Evolutionary conservation across 2,329 filamentous ascomycete genomes (phyloP).

Genomic region (Botrytis medusae): DNA sequence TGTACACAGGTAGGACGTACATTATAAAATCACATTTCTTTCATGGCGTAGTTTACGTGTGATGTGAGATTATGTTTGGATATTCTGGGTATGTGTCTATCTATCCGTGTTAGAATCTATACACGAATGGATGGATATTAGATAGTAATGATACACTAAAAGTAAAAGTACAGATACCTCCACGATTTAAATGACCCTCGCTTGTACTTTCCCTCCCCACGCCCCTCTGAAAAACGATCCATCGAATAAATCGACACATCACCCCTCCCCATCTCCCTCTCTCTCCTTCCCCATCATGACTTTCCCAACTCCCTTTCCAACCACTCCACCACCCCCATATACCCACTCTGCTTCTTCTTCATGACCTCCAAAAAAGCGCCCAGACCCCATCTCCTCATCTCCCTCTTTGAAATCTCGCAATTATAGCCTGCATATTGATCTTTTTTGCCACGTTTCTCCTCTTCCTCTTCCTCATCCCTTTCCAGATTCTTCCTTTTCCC

Average conservation of each 20-base stretch:
- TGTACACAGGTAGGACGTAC: neutral
- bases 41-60: neutral
- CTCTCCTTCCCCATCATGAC: neutral
- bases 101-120: neutral
- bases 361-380: conserved; percentile 70
- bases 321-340: conserved; percentile 66
- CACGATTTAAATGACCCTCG: neutral
- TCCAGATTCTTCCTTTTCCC: conserved; percentile 22
- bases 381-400: conserved; percentile 54
- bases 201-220: too few relatives aligned
- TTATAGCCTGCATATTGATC: conserved; percentile 23
- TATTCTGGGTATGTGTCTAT: neutral
- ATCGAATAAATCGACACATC: neutral
- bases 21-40: neutral
- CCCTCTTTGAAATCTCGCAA: conserved; percentile 23
- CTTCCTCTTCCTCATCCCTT: conserved; percentile 33
- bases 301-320: conserved; percentile 46
- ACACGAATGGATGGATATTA: neutral
- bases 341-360: conserved; percentile 67
- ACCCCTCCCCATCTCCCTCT: neutral
- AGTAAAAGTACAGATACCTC: neutral
- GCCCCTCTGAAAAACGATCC: neutral
- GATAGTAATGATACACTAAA: neutral
- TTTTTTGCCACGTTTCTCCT: conserved; percentile 28
- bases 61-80: neutral